Base-by-base conservation (phyloP, 495 filamentous ascomycete genomes). In the Talaromyces proteolyticus region DNA sequence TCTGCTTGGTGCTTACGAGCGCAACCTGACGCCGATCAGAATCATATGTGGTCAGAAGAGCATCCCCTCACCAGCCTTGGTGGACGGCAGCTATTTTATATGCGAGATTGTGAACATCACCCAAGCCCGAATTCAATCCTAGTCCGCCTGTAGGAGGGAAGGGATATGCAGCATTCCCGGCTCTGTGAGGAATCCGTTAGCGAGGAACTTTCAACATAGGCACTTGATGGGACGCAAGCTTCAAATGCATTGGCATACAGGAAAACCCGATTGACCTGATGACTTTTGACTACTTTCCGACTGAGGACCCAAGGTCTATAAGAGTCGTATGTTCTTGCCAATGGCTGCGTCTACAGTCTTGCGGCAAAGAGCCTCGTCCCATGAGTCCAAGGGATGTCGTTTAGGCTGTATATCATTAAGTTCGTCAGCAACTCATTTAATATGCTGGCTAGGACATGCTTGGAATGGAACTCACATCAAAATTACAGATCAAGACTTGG, bases 141-240 rank as follows among this genome's bases (percentile, higher is more conserved):
- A 67, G 57, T 3, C 66, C 64, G 10, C 64, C 68, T 43, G 61
- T 57, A 21, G 64, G 58, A 20, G 64, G 62, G 48, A 66, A 66
- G 18, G 60, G 61, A 42, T 69, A 66, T 14, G 66, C 68, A 24
- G 78, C 73, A 59, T 84, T 79, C 8, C 80, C 80, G 22, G 75
- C 78, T 39, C 67, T 68, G 20, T 41, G 3, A 51, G 16, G 39
- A 24, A 49, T 6, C 11, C 11, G 11, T 54, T 20, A 48, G 36
- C n/a, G 42, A 8, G 8, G 7, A 3, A 29, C 37, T 25, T 8
- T 11, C 10, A 5, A 10, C 26, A 34, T 34, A 8, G 29, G 29
- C 29, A 34, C 29, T 34, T 29, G 25, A n/a, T n/a, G n/a, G n/a
- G n/a, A n/a, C n/a, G n/a, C n/a, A n/a, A n/a, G n/a, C n/a, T n/a